These are phyloP conservation scores for Helotiales sp. DNA, from an alignment of 2,329 filamentous ascomycete genomes.

Conservation along the genomic window DNA sequence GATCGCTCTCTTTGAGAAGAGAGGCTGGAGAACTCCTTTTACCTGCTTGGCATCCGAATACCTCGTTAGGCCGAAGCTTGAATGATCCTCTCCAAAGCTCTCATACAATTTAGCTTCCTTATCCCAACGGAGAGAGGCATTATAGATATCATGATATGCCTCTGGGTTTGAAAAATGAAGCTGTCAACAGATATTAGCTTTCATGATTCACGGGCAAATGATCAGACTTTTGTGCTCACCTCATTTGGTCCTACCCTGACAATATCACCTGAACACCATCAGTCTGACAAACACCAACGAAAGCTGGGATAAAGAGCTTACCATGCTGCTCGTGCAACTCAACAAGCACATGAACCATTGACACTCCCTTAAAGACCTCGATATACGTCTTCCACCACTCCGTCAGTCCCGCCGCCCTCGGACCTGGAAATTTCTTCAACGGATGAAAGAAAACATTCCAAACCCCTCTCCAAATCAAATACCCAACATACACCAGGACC, in stretches of 20 bases:
- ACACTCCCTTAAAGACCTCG: slow-evolving; percentile 25
- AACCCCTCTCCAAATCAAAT: background rate
- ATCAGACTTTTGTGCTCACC: background rate
- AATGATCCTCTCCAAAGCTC: slow-evolving; percentile 42
- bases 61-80: slow-evolving; percentile 43
- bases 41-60: slow-evolving; percentile 41
- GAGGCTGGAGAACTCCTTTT: slow-evolving; percentile 42
- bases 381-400: slow-evolving; percentile 29
- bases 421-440: slow-evolving; percentile 33
- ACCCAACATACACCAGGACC: background rate
- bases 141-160: slow-evolving; percentile 46
- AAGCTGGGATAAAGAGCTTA: slow-evolving; percentile 13
- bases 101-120: slow-evolving; percentile 42
- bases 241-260: slow-evolving; percentile 71
- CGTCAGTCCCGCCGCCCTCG: slow-evolving; percentile 31
- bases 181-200: no score
- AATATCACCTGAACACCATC: slow-evolving; percentile 55
- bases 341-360: slow-evolving; percentile 19
- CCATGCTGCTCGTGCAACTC: slow-evolving; percentile 40
- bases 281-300: background rate
- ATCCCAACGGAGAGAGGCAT: slow-evolving; percentile 41
- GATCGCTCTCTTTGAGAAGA: slow-evolving; percentile 43
- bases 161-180: slow-evolving; percentile 44
- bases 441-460: slow-evolving; percentile 31
- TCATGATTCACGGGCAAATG: no score